Base-by-base conservation (phyloP, 1,139 yeast species). In the Diutina pseudorugosa region DNA sequence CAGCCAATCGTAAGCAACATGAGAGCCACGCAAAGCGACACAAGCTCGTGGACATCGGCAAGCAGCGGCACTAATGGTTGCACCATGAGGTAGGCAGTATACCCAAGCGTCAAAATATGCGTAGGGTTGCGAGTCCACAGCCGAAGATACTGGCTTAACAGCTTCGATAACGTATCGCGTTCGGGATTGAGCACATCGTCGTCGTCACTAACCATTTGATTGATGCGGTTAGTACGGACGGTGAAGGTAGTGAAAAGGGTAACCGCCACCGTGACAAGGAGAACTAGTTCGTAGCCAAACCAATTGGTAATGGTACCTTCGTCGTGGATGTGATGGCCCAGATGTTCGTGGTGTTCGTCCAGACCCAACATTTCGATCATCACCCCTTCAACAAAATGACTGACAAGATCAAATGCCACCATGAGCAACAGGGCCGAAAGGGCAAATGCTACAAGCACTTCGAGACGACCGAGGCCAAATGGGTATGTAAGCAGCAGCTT, bases 391-490 rank as follows among this genome's bases (percentile, higher is more conserved):
- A 87, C 62, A 14, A 88, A 76, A 65, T 93, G 98, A 53, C 95
- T 86, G 52, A 88, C 71, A 54, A 93, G 72, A 64, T 93, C 98
- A 55, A 89, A 80, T 0, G 98, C 97, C 58, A 91, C 95, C 79
- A 91, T 93, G 21, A 91, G 74, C 56, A 93, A 75, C 1, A 95
- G 83, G 0, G 93, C 84, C 20, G 95, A 83, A 51, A 90, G 72
- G 0, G 94, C 96, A 71, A 90, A 91, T 2, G 95, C 95, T 42
- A 86, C 83, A 27, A 93, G 70, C 0, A 91, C 95, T 61, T 93
- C 96, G 21, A 87, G 74, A 55, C 98, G 73, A 23, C 94, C 95
- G 43, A 93, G 71, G 0, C 98, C 98, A 71, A 93, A 93, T 0
- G 98, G 98, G 58, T 82, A 85, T 18, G 83, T 83, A 47, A 93